phyloP scores from a whole-genome alignment of 2,329 filamentous ascomycete species.

The Pseudogymnoascus sp. region DNA sequence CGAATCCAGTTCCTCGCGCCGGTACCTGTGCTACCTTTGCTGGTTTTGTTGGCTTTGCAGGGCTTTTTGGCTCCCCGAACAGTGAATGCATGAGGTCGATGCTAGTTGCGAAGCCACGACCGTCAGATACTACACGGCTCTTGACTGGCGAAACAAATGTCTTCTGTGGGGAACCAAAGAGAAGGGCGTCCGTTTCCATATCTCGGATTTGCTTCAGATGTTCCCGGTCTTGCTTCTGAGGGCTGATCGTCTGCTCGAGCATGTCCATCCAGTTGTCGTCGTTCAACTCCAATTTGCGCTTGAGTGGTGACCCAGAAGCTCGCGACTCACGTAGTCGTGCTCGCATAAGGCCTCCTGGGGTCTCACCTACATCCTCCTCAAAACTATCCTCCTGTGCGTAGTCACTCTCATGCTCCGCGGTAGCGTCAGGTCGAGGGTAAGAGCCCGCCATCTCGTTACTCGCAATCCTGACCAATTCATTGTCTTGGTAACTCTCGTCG shows the following conservation, averaged over 20 bases:
- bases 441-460: conserved; percentile 70
- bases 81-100: conserved; percentile 96
- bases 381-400: conserved; percentile 31
- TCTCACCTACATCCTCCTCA: conserved; percentile 33
- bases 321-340: conserved; percentile 57
- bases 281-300: conserved; percentile 44
- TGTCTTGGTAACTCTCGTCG: conserved; percentile 59
- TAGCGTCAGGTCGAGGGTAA: conserved; percentile 63
- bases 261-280: conserved; percentile 91
- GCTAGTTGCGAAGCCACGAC: conserved; percentile 69
- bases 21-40: background rate
- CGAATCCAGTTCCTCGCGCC: conserved; percentile 21
- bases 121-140: conserved; percentile 25
- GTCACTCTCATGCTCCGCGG: conserved; percentile 62
- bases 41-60: conserved; percentile 40
- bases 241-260: conserved; percentile 86
- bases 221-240: conserved; percentile 82
- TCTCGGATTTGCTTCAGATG: conserved; percentile 55
- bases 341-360: conserved; percentile 53
- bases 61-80: conserved; percentile 64
- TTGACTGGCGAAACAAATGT: conserved; percentile 20
- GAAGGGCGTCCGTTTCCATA: conserved; percentile 21
- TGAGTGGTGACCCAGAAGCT: conserved; percentile 48
- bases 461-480: conserved; percentile 68
- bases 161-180: conserved; percentile 29